Base-by-base conservation (phyloP, 352 stramenopile species). In the Phytopythium cucurbitacearum region DNA sequence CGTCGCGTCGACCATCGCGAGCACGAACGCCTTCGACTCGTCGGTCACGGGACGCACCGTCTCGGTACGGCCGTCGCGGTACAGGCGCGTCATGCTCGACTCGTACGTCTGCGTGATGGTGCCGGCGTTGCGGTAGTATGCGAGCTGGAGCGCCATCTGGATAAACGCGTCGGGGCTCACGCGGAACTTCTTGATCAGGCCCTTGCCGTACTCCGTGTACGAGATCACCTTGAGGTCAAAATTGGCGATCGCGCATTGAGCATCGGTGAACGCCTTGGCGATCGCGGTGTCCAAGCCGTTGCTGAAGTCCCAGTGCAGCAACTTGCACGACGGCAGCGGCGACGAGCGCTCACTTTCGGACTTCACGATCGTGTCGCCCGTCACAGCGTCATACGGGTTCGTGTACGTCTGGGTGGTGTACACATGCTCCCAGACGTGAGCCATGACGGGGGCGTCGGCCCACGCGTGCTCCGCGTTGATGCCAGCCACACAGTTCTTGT, bases 101-200 rank as follows among this genome's bases (percentile, higher is more conserved):
- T 99, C 97, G 68, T 99, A 99, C 5, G 96, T 99, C 53, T 96
- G 94, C 43, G 90, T 97, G 62, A 98, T 94, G 48, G 92, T 89
- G 5, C 90, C 86, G 7, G 84, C 72, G 62, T 92, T 92, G 57
- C 94, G 89, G 73, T 96, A 98, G 51, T 97, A 97, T 1, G 94
- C 96, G 38, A 98, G 81, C 72, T 99, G 96, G 16, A 99, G 85
- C 12, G 92, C 93, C 74, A 98, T 95, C 73, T 99, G 97, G 47
- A 98, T 88, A 53, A 97, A 98, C 1, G 89, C 94, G 62, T 99
- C 96, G 4, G 97, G 96, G 50, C 89, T 97, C 46, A 97, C 92
- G 7, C 87, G 85, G 63, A 90, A 96, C 48, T 86, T 91, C 71
- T 98, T 98, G 53, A 93, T 94, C 41, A 84, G 59, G 6, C 73